Evolutionary conservation across 345 rosid species (phyloP).

Genomic region (Carallia brachiata): DNA sequence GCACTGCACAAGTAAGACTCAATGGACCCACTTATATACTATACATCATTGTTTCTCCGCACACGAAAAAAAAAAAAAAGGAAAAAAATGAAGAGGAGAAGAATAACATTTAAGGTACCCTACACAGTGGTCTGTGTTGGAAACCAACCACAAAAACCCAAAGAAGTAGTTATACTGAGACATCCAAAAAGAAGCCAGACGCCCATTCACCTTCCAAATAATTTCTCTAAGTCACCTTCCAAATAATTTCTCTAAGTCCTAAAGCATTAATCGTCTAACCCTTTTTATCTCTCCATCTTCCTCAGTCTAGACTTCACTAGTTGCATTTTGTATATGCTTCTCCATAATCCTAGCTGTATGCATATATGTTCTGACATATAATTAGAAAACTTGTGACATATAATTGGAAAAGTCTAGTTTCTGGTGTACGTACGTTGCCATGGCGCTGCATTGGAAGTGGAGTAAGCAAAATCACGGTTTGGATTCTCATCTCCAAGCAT

Average conservation of each 20-base stretch:
- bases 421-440: not conserved
- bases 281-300: not conserved
- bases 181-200: slow-evolving; percentile 38
- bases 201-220: slow-evolving; percentile 40
- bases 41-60: not conserved
- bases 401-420: not conserved
- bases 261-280: slow-evolving; percentile 10
- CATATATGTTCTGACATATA: not conserved
- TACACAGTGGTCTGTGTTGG: slow-evolving; percentile 10
- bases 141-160: slow-evolving; percentile 22
- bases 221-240: slow-evolving; percentile 31
- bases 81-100: not conserved
- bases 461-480: slow-evolving; percentile 36
- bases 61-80: not conserved
- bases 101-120: not conserved
- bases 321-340: not conserved
- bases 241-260: slow-evolving; percentile 15
- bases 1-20: not conserved
- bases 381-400: not conserved
- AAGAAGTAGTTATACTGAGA: slow-evolving; percentile 24
- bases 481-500: slow-evolving; percentile 33
- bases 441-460: slow-evolving; percentile 56
- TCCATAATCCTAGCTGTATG: not conserved
- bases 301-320: not conserved
- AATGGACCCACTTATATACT: not conserved